Conservation (phyloP, 352 stramenopile species). For the Phytopythium kandeliae region DNA sequence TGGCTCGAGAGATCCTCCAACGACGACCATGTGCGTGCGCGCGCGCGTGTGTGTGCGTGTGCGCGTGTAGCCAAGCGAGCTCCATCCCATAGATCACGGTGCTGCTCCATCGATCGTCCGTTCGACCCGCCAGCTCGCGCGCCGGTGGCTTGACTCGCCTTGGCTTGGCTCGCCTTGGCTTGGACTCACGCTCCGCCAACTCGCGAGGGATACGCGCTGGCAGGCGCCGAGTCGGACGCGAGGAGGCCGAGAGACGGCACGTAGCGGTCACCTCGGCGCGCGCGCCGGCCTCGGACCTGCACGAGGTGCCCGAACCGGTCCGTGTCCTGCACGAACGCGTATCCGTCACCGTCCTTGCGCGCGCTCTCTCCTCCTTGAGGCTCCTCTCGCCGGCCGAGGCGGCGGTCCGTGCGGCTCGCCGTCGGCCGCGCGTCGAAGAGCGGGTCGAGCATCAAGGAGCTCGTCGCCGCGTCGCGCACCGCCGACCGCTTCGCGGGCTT, state of each 20-base stretch:
- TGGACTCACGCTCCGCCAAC: no score
- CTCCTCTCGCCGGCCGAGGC: conserved; percentile 7
- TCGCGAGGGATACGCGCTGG: background rate
- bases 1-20: no score
- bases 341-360: conserved; percentile 4
- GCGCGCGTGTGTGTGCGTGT: no score
- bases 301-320: conserved; percentile 42
- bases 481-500: conserved; percentile 20
- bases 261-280: conserved; percentile 32
- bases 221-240: background rate
- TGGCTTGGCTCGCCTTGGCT: no score
- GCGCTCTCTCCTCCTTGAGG: conserved; percentile 4
- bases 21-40: background rate
- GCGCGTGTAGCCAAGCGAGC: no score
- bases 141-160: no score
- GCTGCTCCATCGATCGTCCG: no score
- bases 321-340: conserved; percentile 34
- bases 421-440: conserved; percentile 35
- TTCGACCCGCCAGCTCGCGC: no score
- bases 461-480: conserved; percentile 12
- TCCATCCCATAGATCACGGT: no score
- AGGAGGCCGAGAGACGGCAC: conserved; percentile 41
- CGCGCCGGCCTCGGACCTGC: conserved; percentile 32
- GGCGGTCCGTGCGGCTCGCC: background rate
- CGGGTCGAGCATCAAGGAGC: conserved; percentile 58